Conservation (phyloP, 345 rosid genomes). For the Gossypium mustelinum region DNA sequence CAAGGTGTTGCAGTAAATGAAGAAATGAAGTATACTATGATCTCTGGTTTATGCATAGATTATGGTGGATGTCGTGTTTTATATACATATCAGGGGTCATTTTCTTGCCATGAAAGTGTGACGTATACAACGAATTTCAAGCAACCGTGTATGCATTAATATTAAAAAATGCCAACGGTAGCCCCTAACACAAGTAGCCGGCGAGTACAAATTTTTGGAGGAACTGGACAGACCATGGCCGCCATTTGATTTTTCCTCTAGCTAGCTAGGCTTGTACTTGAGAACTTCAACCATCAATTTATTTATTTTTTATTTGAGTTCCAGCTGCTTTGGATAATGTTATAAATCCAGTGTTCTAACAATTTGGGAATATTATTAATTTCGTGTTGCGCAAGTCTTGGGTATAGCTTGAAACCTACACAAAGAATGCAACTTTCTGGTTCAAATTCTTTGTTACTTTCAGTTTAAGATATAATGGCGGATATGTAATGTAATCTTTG, state of each 20-base stretch:
- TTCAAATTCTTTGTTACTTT: conserved; percentile 3
- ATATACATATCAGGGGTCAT: no score
- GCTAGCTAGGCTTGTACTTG: neutral
- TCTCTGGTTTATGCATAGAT: no score
- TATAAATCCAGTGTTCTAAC: neutral
- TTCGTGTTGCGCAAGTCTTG: neutral
- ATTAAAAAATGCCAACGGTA: no score
- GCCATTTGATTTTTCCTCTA: neutral
- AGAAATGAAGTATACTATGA: neutral
- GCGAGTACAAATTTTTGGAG: no score
- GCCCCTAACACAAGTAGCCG: no score
- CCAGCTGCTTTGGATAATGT: neutral
- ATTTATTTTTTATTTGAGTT: neutral
- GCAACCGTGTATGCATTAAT: no score
- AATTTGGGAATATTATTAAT: neutral
- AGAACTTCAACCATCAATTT: no score
- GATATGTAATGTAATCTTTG: neutral
- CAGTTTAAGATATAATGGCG: neutral
- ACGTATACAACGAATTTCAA: no score
- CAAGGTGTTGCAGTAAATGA: neutral
- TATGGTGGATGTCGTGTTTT: no score
- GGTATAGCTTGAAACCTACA: neutral
- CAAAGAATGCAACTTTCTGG: neutral
- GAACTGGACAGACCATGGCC: no score
- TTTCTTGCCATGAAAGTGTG: no score